Evolutionary conservation across 768 basidiomycete species (phyloP), one percentile per base, ranked within the genome.

Genomic region (Nevesoporus exiguus): DNA sequence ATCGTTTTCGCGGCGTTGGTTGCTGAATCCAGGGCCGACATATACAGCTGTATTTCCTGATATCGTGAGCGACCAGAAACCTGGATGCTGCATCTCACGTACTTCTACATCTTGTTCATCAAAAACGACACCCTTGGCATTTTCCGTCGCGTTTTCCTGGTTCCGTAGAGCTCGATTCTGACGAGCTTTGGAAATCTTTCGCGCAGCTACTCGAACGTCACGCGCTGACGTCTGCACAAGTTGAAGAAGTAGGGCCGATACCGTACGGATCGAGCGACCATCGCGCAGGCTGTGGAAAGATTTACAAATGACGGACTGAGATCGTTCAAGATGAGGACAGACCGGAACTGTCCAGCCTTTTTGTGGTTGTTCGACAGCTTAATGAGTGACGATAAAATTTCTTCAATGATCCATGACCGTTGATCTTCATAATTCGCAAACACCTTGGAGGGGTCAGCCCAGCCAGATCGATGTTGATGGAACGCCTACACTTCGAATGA

Each of bases 391-490:
- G 84, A 82, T 25, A 99, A 66, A 31, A 98, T 95, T 70, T 98
- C 97, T 67, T 98, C 95, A n/a, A 98, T 88, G 58, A 98, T 96
- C 94, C 94, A 97, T 1, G 87, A 84, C 9, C 97, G 76, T 69
- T 99, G 97, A 40, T 87, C 88, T 59, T 90, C 85, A 64, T 98
- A 86, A 58, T 87, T 89, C 13, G 91, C 90, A 62, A 97, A 98
- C 30, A 95, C 86, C 95, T 97, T 62, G 49, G 37, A 50, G 36
- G 15, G 3, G 31, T 68, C 21, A 64, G 42, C 29, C 7, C 15
- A 27, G 22, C 36, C 30, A 15, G 45, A 29, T 15, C 15, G 3
- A 9, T 31, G 31, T 45, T 6, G 21, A 50, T 8, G 25, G 27
- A 10, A 25, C 15, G 72, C 88, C 74, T 65, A 97, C 93, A 61